Percentiles rank a stretch among this genome's conserved stretches.
Conservation (phyloP, 2,329 filamentous ascomycete genomes). For the Fusarium sp. region DNA sequence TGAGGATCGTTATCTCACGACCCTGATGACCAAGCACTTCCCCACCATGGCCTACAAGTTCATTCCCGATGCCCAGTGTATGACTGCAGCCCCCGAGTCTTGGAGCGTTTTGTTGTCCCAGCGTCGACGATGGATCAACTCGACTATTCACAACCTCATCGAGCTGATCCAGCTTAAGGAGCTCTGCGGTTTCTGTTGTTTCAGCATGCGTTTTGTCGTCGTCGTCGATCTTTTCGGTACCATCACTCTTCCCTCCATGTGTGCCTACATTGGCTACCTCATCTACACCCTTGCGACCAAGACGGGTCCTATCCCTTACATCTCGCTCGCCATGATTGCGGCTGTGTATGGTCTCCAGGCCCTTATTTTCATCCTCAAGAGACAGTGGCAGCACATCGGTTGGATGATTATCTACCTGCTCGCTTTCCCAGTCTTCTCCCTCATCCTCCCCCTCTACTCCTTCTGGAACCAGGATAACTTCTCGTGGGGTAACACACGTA, state of each 20-base stretch:
- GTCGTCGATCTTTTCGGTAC: constrained; percentile 95
- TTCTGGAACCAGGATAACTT: constrained; percentile 99
- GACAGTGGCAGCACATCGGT: constrained; percentile 97
- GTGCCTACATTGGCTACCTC: constrained; percentile 86
- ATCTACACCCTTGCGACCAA: constrained; percentile 80
- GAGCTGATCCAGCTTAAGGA: constrained; percentile 92
- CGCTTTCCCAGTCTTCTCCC: constrained; percentile 94
- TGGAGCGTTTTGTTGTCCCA: constrained; percentile 98
- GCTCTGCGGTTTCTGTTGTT: constrained; percentile 98
- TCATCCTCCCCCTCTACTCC: constrained; percentile 91
- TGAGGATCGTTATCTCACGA: constrained; percentile 97
- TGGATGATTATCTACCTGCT: constrained; percentile 99
- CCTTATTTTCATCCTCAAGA: constrained; percentile 94
- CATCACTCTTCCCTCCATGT: constrained; percentile 89
- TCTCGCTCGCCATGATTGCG: constrained; percentile 89
- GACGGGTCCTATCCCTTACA: constrained; percentile 80
- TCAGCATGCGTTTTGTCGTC: constrained; percentile 97
- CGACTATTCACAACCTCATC: constrained; percentile 94
- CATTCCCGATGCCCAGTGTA: constrained; percentile 89
- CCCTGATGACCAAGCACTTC: constrained; percentile 98
- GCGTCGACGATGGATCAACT: constrained; percentile 99
- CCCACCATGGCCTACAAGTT: constrained; percentile 97
- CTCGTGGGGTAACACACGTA: constrained; percentile 97
- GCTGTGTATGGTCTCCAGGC: constrained; percentile 96
- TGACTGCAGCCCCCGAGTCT: constrained; percentile 91